Evolutionary conservation across 257 asterid species (phyloP).

Genomic region (Solanum tarapatanum): DNA sequence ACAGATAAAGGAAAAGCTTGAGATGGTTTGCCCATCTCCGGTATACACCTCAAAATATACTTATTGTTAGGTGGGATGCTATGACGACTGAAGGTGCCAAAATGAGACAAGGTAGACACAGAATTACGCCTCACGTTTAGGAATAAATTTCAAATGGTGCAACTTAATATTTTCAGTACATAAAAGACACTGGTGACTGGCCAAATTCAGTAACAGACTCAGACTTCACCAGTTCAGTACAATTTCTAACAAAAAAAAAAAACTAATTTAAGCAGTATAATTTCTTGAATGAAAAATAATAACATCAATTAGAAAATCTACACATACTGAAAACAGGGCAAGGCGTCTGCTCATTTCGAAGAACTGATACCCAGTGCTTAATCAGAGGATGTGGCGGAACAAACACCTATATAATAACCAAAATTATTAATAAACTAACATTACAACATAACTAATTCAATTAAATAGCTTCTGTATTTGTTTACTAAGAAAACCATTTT

Average conservation of each 20-base stretch:
- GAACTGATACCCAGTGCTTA: slow-evolving; percentile 96
- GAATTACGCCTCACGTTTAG: background rate
- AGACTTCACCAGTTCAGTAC: background rate
- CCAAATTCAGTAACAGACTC: background rate
- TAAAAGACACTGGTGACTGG: background rate
- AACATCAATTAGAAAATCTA: background rate
- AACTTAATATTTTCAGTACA: background rate
- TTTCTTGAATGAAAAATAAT: background rate
- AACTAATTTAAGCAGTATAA: background rate
- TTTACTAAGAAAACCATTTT: background rate
- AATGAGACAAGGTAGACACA: background rate
- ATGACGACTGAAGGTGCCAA: background rate
- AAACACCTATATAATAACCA: slow-evolving; percentile 41
- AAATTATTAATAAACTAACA: background rate
- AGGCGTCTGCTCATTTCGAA: slow-evolving; percentile 89
- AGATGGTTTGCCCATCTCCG: background rate
- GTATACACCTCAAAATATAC: background rate
- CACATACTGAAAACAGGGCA: slow-evolving; percentile 67
- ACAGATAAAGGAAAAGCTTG: background rate
- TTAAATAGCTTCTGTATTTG: background rate
- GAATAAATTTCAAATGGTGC: background rate
- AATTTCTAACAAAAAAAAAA: background rate
- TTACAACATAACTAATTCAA: background rate
- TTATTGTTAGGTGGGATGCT: background rate
- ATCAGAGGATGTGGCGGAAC: slow-evolving; percentile 96